phyloP scores from a whole-genome alignment of 306 rosid genomes.

The Malus asiatica region DNA sequence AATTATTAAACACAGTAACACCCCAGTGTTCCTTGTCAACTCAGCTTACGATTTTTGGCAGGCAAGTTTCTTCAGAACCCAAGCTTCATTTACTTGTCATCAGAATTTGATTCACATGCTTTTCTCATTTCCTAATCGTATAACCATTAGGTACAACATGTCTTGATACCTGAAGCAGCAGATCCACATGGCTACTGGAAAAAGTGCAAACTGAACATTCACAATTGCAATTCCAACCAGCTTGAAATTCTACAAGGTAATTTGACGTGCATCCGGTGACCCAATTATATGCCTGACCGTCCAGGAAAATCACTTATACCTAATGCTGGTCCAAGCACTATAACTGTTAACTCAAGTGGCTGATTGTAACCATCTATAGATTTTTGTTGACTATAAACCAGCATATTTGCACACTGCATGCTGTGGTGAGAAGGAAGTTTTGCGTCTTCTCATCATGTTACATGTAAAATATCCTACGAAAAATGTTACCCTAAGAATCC shows the following conservation, averaged over 20 bases:
- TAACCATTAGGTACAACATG: conserved; percentile 65
- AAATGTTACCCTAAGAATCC: background rate
- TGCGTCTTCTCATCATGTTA: background rate
- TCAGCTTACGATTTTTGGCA: conserved; percentile 96
- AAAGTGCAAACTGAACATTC: conserved; percentile 61
- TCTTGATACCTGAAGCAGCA: conserved; percentile 68
- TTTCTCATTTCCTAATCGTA: conserved; percentile 7
- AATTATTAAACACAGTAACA: conserved; percentile 46
- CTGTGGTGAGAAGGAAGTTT: background rate
- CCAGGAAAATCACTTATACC: background rate
- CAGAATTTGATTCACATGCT: background rate
- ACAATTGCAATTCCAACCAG: conserved; percentile 47
- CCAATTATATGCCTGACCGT: background rate
- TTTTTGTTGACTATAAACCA: background rate
- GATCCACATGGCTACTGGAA: conserved; percentile 63
- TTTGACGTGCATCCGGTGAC: background rate
- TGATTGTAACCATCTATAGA: background rate
- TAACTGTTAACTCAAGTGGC: background rate
- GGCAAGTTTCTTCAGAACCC: conserved; percentile 37
- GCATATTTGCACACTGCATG: background rate
- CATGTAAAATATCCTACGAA: background rate
- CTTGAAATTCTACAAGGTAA: conserved; percentile 63
- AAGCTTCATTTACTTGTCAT: conserved; percentile 13
- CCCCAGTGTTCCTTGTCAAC: conserved; percentile 84
- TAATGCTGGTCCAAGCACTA: background rate